A percentile compares a stretch with the other conserved stretches of the same genome.
phyloP scores from a whole-genome alignment of 129 eudicot species.

The Saussurea involucrata region DNA sequence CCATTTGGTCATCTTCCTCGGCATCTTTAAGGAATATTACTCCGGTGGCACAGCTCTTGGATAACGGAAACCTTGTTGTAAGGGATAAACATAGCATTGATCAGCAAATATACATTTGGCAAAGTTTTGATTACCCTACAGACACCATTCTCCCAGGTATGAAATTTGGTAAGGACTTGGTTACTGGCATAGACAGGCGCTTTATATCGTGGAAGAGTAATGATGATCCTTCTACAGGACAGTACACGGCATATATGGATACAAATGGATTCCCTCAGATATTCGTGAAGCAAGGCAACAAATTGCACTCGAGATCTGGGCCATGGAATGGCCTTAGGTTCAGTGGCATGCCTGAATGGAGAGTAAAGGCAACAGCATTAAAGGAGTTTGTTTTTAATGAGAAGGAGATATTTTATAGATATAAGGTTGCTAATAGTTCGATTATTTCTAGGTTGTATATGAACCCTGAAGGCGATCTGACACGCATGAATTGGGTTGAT shows the following conservation, averaged over 20 bases:
- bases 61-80: conserved; percentile 17
- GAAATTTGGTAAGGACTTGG: conserved; percentile 31
- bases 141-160: conserved; percentile 27
- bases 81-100: not conserved
- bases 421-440: conserved; percentile 3
- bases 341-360: conserved; percentile 1
- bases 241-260: conserved; percentile 8
- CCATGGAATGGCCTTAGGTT: conserved; percentile 34
- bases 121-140: conserved; percentile 18
- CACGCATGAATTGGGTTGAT: conserved; percentile 15
- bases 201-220: conserved; percentile 22
- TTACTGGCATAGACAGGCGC: conserved; percentile 5
- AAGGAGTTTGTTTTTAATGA: not conserved
- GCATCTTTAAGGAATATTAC: not conserved
- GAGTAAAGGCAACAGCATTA: not conserved
- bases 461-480: conserved; percentile 1
- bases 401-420: conserved; percentile 5
- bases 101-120: not conserved
- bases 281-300: conserved; percentile 1
- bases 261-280: conserved; percentile 20
- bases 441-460: not conserved
- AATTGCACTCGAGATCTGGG: conserved; percentile 18
- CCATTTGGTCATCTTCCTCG: conserved; percentile 24
- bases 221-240: conserved; percentile 37
- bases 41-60: conserved; percentile 18